A percentile compares a stretch with the other conserved stretches of the same genome.
Evolutionary conservation across 192 early-diverging fungal genomes (phyloP).

Genomic region (Pilobolus umbonatus): DNA sequence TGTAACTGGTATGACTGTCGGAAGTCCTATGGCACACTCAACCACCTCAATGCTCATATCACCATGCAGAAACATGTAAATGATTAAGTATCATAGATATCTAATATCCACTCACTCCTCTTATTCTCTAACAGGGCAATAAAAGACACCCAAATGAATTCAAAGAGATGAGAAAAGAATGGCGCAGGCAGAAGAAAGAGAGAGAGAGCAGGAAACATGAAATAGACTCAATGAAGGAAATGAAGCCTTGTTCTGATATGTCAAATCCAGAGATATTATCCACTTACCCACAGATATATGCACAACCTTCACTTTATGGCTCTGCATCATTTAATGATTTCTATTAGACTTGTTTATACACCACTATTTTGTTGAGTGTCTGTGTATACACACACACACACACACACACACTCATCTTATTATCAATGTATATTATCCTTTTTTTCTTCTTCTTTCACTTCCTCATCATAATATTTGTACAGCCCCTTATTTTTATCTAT

Average conservation of each 20-base stretch:
- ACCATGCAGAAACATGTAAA: conserved; percentile 62
- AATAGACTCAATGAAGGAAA: too few species aligned
- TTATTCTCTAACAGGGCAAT: conserved; percentile 8
- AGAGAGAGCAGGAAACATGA: conserved; percentile 37
- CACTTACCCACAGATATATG: not conserved
- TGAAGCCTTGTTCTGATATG: too few species aligned
- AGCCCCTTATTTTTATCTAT: too few species aligned
- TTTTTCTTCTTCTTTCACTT: not conserved
- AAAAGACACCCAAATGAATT: conserved; percentile 44
- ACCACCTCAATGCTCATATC: conserved; percentile 66
- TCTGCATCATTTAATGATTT: conserved; percentile 5
- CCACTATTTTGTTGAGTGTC: too few species aligned
- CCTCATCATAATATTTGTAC: not conserved
- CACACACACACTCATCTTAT: too few species aligned
- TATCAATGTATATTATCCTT: not conserved
- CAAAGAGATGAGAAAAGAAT: conserved; percentile 54
- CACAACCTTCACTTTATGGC: conserved; percentile 7
- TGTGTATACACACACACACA: too few species aligned
- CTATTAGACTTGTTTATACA: conserved; percentile 11
- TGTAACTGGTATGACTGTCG: conserved; percentile 53
- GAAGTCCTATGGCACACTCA: conserved; percentile 62
- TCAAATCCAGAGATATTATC: too few species aligned
- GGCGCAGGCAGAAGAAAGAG: conserved; percentile 52
- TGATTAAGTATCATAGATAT: not conserved
- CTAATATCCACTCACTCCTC: not conserved